Evolutionary conservation across 2,329 filamentous ascomycete genomes (phyloP).

Genomic region (Teratosphaeria pseudoeucalypti): DNA sequence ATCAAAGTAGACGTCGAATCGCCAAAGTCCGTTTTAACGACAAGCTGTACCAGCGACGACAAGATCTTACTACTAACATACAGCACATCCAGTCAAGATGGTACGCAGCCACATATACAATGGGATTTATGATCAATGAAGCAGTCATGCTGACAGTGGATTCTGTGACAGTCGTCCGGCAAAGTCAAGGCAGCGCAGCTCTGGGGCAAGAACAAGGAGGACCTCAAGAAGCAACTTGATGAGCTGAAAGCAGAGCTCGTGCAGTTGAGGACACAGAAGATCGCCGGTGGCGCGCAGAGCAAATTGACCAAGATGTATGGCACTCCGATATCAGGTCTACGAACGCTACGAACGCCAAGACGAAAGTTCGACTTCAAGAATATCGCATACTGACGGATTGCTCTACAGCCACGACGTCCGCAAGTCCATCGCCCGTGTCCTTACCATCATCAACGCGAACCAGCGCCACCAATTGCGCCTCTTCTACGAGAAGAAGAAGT

Average conservation of each 20-base stretch:
- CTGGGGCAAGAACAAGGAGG: slow-evolving; percentile 99
- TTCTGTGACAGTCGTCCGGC: slow-evolving; percentile 43
- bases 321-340: background rate
- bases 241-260: slow-evolving; percentile 95
- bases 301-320: slow-evolving; percentile 97
- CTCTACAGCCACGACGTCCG: slow-evolving; percentile 81
- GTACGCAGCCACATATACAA: slow-evolving; percentile 10
- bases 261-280: slow-evolving; percentile 96
- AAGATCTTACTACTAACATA: slow-evolving; percentile 12
- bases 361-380: background rate
- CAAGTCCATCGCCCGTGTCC: slow-evolving; percentile 97
- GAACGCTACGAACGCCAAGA: background rate
- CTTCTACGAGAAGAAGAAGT: slow-evolving; percentile 99
- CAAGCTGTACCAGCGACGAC: background rate
- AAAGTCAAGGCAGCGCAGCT: slow-evolving; percentile 93
- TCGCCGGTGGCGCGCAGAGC: slow-evolving; percentile 78
- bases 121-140: background rate
- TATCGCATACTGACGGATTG: slow-evolving; percentile 20
- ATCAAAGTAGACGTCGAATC: background rate
- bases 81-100: slow-evolving; percentile 16
- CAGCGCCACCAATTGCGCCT: slow-evolving; percentile 94
- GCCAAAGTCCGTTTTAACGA: background rate
- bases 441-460: slow-evolving; percentile 99
- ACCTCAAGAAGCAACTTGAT: slow-evolving; percentile 86
- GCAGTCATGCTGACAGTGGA: slow-evolving; percentile 4